Evolutionary conservation across 2,329 filamentous ascomycete species (phyloP).

Genomic region (Phyllosticta capitalensis): DNA sequence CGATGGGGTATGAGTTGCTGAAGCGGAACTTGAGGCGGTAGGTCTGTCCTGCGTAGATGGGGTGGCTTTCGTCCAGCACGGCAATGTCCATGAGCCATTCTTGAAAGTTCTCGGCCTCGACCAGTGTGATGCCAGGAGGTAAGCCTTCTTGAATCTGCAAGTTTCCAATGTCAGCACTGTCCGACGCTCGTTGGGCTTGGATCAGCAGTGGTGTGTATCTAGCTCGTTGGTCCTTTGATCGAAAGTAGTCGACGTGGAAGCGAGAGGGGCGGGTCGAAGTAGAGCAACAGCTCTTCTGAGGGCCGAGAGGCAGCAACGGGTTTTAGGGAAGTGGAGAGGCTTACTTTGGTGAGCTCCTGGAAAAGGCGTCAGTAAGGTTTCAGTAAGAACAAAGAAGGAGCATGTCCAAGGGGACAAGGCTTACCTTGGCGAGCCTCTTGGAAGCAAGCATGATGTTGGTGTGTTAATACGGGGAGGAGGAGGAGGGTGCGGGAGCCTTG

Average conservation of each 20-base stretch:
- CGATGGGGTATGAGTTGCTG: constrained; percentile 77
- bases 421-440: constrained; percentile 48
- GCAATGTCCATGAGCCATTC: constrained; percentile 90
- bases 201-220: background rate
- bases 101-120: constrained; percentile 71
- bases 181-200: background rate
- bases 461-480: background rate
- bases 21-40: constrained; percentile 88
- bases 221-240: background rate
- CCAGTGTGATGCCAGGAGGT: constrained; percentile 63
- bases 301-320: background rate
- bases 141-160: constrained; percentile 47
- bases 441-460: constrained; percentile 38
- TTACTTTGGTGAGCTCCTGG: constrained; percentile 17
- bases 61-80: constrained; percentile 82
- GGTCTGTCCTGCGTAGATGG: constrained; percentile 68
- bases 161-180: background rate
- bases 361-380: background rate
- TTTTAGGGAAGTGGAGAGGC: background rate
- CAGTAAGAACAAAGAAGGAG: background rate
- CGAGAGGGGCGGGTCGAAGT: background rate
- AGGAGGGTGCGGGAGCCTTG: background rate
- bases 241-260: background rate
- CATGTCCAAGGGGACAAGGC: background rate
- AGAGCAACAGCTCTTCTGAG: background rate